Evolutionary conservation across 1,284 basidiomycete species (phyloP), one percentile per base, ranked within the genome.

Genomic region (Moesziomyces sp.): DNA sequence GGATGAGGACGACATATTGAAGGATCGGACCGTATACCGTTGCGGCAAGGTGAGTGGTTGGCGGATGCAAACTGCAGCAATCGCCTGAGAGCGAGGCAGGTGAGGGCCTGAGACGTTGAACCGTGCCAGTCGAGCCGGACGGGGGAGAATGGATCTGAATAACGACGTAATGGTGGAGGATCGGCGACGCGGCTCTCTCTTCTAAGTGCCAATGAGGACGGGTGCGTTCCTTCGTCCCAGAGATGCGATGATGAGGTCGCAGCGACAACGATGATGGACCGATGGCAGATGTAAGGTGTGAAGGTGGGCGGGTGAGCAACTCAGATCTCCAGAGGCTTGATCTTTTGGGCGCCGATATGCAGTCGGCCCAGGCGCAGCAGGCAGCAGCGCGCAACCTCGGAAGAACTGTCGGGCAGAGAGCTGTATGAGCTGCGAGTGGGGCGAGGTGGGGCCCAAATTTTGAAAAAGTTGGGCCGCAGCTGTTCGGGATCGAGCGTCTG

Each of bases 121-220:
- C 56, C 66, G 59, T 69, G 52, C 45, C 59, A 69, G 60, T 52
- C 66, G 52, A 59, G 34, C 56, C 60, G 62, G 66, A 69, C 66
- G 60, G 48, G 60, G 52, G 52, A 63, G 18, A n/a, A 56, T 30
- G n/a, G 53, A 48, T 23, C 45, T 19, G 34, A 63, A 50, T 56
- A 38, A 52, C 66, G 66, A 63, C 60, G 52, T 56, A 63, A 69
- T 69, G 56, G 28, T 67, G 64, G n/a, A 52, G 34, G 21, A 9
- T 11, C 11, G 14, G 21, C 18, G 43, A 46, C 43, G 19, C 26
- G 24, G 34, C 5, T 19, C 44, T 56, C 10, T 18, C 18, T 24
- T 13, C 11, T 34, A 34, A 2, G 30, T 10, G 30, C 10, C 30
- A 1, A 34, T 1, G 30, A 34, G 30, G 11, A 2, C 30, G 30